These are phyloP conservation scores for Kalmusia sp. DNA, from an alignment of 2,329 filamentous ascomycete genomes.

Conservation along the genomic window DNA sequence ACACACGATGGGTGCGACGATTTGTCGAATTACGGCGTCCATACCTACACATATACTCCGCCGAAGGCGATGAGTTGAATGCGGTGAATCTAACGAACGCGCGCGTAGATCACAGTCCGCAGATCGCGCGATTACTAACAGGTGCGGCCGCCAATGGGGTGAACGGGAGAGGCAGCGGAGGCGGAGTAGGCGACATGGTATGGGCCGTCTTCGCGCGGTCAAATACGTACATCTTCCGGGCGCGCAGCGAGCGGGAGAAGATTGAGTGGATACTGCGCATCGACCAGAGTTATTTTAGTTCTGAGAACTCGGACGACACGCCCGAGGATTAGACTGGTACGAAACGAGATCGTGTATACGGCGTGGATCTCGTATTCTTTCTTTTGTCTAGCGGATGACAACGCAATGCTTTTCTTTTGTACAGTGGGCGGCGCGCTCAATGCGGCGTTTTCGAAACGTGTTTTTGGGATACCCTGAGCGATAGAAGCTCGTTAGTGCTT, in stretches of 20 bases:
- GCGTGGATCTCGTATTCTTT: not conserved
- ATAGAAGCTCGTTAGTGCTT: conserved; percentile 1
- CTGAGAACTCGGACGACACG: not conserved
- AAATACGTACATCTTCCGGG: conserved; percentile 95
- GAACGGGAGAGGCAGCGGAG: conserved; percentile 11
- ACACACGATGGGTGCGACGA: conserved; percentile 85
- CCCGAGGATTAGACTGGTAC: no score
- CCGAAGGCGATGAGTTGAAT: conserved; percentile 87
- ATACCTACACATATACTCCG: conserved; percentile 89
- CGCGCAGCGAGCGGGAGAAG: conserved; percentile 88
- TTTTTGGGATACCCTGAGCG: conserved; percentile 14
- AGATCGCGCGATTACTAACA: conserved; percentile 78
- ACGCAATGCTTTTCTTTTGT: not conserved
- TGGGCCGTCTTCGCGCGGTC: conserved; percentile 95
- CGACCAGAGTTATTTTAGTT: conserved; percentile 75
- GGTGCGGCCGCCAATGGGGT: conserved; percentile 44
- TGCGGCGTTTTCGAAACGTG: not conserved
- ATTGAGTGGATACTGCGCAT: conserved; percentile 97
- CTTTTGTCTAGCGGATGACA: not conserved
- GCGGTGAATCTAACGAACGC: conserved; percentile 89
- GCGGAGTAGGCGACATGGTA: conserved; percentile 61
- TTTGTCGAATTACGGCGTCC: conserved; percentile 92
- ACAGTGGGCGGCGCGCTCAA: not conserved
- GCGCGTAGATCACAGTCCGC: conserved; percentile 89
- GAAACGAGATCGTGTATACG: not conserved